Percentiles rank a stretch among this genome's conserved stretches.
Conservation (phyloP, 1,284 basidiomycete species). For the Leccinum cinnamomeum region DNA sequence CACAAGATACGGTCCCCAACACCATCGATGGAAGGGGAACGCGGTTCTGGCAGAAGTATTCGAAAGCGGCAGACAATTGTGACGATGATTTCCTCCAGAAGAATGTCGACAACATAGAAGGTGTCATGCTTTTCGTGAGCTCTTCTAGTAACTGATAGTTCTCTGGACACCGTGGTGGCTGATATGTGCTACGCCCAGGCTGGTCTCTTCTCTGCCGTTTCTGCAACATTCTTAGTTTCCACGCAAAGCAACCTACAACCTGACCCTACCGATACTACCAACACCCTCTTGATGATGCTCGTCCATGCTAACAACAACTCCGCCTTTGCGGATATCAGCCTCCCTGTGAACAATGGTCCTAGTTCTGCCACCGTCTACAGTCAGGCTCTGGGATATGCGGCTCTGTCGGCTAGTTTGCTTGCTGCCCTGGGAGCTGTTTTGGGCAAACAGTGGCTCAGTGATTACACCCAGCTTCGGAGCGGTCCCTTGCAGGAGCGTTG, state of each 20-base stretch:
- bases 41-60: conserved; percentile 14
- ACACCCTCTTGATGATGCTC: conserved; percentile 16
- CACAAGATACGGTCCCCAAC: neutral
- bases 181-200: conserved; percentile 2
- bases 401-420: conserved; percentile 17
- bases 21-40: neutral
- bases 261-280: conserved; percentile 16
- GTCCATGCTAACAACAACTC: conserved; percentile 15
- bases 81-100: conserved; percentile 13
- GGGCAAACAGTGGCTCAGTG: conserved; percentile 18
- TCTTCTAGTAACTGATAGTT: neutral
- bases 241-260: conserved; percentile 12
- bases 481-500: conserved; percentile 13
- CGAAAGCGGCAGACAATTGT: conserved; percentile 4
- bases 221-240: conserved; percentile 15
- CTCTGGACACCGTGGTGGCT: neutral
- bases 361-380: conserved; percentile 10
- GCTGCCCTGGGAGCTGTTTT: conserved; percentile 20
- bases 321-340: conserved; percentile 8
- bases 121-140: conserved; percentile 19
- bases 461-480: conserved; percentile 7
- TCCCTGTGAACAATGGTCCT: conserved; percentile 14
- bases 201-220: conserved; percentile 21
- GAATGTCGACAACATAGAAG: conserved; percentile 15
- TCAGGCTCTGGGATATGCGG: conserved; percentile 15